Evolutionary conservation across 2,329 filamentous ascomycete species (phyloP).

Genomic region (Tolypocladium ovalisporum): DNA sequence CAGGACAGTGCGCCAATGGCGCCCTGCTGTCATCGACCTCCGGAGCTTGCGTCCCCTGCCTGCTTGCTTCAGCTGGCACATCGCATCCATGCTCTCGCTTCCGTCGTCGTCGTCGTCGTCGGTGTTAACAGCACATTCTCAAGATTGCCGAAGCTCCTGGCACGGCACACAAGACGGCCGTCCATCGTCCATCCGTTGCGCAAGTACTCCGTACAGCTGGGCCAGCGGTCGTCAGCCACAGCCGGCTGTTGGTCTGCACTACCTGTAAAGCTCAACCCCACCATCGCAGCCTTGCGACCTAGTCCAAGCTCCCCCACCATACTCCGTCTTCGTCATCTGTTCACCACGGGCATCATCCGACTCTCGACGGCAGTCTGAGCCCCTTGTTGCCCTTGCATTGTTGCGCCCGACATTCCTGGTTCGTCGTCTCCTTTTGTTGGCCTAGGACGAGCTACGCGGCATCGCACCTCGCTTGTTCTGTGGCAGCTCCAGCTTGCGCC

Average conservation of each 20-base stretch:
- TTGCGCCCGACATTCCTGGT: not conserved
- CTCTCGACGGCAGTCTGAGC: not conserved
- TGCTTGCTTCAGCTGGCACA: not conserved
- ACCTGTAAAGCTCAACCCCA: slow-evolving; percentile 3
- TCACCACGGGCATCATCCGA: not conserved
- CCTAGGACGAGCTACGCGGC: not conserved
- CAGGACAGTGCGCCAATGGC: not conserved
- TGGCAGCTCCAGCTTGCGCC: not conserved
- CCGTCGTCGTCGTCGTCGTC: no score
- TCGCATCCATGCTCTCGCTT: not conserved
- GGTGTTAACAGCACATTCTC: not conserved
- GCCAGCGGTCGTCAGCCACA: not conserved
- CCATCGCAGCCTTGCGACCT: slow-evolving; percentile 10
- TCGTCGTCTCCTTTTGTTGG: not conserved
- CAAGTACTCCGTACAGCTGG: not conserved
- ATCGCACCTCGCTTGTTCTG: not conserved
- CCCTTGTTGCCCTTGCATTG: not conserved
- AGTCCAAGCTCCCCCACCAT: not conserved
- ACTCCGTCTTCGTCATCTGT: not conserved
- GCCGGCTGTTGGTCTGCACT: not conserved
- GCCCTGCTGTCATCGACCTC: not conserved
- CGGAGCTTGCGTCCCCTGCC: not conserved
- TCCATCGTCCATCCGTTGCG: not conserved
- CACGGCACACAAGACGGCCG: not conserved
- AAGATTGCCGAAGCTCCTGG: not conserved